Conservation (phyloP, 305 asterid genomes). For the Fraxinus latifolia region DNA sequence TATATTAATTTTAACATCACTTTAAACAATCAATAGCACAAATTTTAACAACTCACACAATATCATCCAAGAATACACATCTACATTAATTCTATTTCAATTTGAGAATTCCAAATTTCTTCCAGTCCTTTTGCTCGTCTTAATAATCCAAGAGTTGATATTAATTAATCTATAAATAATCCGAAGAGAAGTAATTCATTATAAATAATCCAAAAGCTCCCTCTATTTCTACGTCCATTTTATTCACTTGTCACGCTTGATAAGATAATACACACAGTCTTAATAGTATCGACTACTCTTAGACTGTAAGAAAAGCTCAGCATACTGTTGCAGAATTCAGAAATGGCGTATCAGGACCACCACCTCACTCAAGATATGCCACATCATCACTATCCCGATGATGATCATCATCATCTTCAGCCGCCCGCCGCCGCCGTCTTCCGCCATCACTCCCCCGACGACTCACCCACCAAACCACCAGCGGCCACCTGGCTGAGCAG, state of each 20-base stretch:
- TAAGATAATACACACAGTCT: not conserved
- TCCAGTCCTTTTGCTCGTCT: not conserved
- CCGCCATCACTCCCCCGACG: slow-evolving; percentile 49
- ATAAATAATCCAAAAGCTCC: not conserved
- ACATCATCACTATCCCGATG: slow-evolving; percentile 49
- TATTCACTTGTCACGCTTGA: not conserved
- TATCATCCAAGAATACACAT: no score
- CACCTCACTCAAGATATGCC: slow-evolving; percentile 56
- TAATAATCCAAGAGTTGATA: not conserved
- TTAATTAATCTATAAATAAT: not conserved
- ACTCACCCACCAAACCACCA: slow-evolving; percentile 36
- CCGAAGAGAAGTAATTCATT: not conserved
- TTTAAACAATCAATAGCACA: not conserved
- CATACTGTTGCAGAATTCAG: slow-evolving; percentile 15
- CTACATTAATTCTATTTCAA: not conserved
- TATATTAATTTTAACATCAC: no score
- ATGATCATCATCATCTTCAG: slow-evolving; percentile 30
- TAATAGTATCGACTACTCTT: not conserved
- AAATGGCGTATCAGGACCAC: slow-evolving; percentile 73
- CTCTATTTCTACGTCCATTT: slow-evolving; percentile 3
- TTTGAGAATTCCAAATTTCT: no score
- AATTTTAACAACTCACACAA: no score
- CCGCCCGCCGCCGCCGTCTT: slow-evolving; percentile 31
- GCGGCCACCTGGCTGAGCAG: slow-evolving; percentile 45
- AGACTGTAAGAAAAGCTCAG: slow-evolving; percentile 20